Evolutionary conservation across 768 basidiomycete genomes (phyloP).

Genomic region (Chalciporus piperatus): DNA sequence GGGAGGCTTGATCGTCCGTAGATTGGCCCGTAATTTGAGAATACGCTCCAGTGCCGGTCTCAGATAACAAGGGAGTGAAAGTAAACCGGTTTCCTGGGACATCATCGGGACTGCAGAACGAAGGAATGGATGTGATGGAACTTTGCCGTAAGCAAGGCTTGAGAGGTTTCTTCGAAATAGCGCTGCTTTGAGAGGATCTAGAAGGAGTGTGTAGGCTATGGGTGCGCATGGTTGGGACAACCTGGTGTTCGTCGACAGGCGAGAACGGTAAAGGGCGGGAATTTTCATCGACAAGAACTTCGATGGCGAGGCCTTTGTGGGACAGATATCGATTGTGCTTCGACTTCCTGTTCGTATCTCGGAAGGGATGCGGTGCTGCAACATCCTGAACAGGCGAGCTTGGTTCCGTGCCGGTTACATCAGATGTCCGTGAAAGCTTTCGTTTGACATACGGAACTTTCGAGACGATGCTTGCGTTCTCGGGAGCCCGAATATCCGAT

Average conservation of each 20-base stretch:
- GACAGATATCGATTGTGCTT: constrained; percentile 13
- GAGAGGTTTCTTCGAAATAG: constrained; percentile 4
- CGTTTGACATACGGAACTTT: not conserved
- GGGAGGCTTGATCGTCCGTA: constrained; percentile 6
- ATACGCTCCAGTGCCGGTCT: not conserved
- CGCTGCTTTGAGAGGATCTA: not conserved
- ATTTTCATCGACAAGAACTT: not conserved
- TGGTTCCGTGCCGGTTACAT: not conserved
- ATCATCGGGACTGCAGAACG: not conserved
- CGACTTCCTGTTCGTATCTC: not conserved
- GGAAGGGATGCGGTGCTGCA: not conserved
- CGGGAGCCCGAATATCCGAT: not conserved
- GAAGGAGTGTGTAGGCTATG: not conserved
- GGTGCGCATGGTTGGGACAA: not conserved
- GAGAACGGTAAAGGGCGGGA: not conserved
- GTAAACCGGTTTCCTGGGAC: not conserved
- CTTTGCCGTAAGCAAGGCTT: constrained; percentile 14
- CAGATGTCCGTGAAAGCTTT: not conserved
- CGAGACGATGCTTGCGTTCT: not conserved
- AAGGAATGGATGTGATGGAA: not conserved
- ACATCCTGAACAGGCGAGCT: not conserved
- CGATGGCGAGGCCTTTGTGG: constrained; percentile 7
- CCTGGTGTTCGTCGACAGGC: constrained; percentile 3
- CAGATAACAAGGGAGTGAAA: constrained; percentile 3
- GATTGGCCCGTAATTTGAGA: not conserved